Evolutionary conservation across 495 filamentous ascomycete genomes (phyloP).

Genomic region (Hypoxylon crocopeplum): DNA sequence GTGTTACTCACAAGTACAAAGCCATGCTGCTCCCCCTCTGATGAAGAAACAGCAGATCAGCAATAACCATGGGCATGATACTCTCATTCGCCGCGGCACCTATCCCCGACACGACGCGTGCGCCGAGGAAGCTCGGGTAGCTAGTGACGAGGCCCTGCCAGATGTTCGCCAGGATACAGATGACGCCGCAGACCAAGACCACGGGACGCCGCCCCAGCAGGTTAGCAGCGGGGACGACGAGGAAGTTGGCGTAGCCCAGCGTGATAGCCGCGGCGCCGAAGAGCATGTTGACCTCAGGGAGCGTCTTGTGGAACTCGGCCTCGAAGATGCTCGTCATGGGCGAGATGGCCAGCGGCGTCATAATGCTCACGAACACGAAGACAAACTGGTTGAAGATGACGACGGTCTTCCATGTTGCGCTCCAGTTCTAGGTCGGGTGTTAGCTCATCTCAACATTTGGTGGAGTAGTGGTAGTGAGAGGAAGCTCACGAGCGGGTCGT

Average conservation of each 20-base stretch:
- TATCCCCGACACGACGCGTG: conserved; percentile 65
- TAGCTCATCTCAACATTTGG: neutral
- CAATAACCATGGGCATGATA: conserved; percentile 65
- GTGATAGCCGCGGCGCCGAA: conserved; percentile 68
- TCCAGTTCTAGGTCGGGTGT: conserved; percentile 39
- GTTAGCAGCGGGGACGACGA: conserved; percentile 68
- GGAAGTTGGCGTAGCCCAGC: conserved; percentile 68
- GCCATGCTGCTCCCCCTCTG: conserved; percentile 69
- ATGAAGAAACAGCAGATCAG: conserved; percentile 69
- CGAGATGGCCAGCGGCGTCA: conserved; percentile 64
- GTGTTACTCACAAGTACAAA: conserved; percentile 62
- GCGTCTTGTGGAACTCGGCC: conserved; percentile 59
- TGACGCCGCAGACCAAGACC: conserved; percentile 60
- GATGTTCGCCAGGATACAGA: conserved; percentile 63
- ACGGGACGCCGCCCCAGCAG: conserved; percentile 65
- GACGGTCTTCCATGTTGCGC: conserved; percentile 50
- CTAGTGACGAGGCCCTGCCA: conserved; percentile 65
- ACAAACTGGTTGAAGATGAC: conserved; percentile 55
- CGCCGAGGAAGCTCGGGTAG: conserved; percentile 67
- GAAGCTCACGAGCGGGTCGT: conserved; percentile 55
- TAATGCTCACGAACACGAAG: conserved; percentile 63
- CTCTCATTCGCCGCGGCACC: conserved; percentile 64
- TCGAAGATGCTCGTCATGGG: conserved; percentile 66
- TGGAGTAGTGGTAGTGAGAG: neutral
- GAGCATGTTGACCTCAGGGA: conserved; percentile 58